Base-by-base conservation (phyloP, 1,284 basidiomycete genomes). In the Ustilago trichophora region DNA sequence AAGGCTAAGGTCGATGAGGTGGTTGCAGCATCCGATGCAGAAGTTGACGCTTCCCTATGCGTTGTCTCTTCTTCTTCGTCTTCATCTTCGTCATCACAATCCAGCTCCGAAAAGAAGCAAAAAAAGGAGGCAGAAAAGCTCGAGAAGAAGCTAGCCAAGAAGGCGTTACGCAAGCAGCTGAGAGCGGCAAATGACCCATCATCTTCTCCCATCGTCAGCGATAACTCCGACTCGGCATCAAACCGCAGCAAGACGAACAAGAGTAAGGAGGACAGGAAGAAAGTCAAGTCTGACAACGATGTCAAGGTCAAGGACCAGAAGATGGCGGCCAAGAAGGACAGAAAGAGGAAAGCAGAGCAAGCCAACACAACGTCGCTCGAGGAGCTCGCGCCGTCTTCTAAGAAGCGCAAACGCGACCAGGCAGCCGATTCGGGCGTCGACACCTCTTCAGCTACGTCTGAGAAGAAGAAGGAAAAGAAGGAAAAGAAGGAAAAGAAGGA, bases 321-420 rank as follows among this genome's bases (percentile, higher is more conserved):
- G 12, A 21, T 46, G 42, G 31, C 19, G 3, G 3, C 3, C 16
- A 38, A 42, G 31, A 45, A 51, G 38, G n/a, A n/a, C n/a, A 42
- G 38, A 55, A 48, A 26, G 19, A 24, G 9, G 46, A n/a, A 41
- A 19, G 18, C 32, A 3, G 21, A 48, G 9, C 7, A 15, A 15
- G 16, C 27, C 5, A 33, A 22, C 34, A 10, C 22, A 26, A 16
- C 25, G 10, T 9, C 25, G 7, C 6, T 19, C 6, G 22, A 27
- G 32, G 11, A 19, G 13, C 40, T 19, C 15, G 22, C 1, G 24
- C 32, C 16, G n/a, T 36, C 77, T 90, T 89, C n/a, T n/a, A 88
- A 72, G 94, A 91, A 1, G 91, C 90, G 13, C 93, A 84, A 51
- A 93, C 87, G 72, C 89, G 88, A 67, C 13, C 6, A 8, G 13